phyloP scores from a whole-genome alignment of 2,329 filamentous ascomycete genomes.

The Aotearoamyces nothofagi region DNA sequence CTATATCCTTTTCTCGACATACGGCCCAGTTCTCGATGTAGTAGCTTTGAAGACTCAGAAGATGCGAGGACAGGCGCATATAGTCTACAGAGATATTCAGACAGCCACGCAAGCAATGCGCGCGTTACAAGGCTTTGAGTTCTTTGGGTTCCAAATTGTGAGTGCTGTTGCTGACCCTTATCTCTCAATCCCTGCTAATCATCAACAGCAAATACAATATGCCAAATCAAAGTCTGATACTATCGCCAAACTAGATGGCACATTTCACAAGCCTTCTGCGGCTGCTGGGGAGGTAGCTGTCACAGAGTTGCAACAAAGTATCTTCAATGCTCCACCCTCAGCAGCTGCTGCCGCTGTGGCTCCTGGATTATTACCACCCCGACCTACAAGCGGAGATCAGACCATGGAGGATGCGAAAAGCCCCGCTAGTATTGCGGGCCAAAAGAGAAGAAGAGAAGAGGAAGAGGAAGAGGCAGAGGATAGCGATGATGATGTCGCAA shows the following conservation, averaged over 20 bases:
- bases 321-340: constrained; percentile 54
- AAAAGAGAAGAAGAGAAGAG: constrained; percentile 59
- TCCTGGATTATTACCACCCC: constrained; percentile 27
- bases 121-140: constrained; percentile 68
- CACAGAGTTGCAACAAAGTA: constrained; percentile 64
- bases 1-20: constrained; percentile 89
- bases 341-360: constrained; percentile 25
- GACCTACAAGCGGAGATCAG: constrained; percentile 28
- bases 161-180: constrained; percentile 19
- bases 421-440: constrained; percentile 37
- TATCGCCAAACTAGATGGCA: constrained; percentile 82
- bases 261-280: constrained; percentile 55
- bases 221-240: constrained; percentile 80
- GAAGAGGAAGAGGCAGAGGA: constrained; percentile 49
- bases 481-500: constrained; percentile 52
- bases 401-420: constrained; percentile 34
- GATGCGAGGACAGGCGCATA: constrained; percentile 92
- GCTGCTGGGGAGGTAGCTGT: constrained; percentile 42
- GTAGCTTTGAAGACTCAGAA: constrained; percentile 77
- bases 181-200: constrained; percentile 1
- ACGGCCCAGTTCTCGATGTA: constrained; percentile 83
- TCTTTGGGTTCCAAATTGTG: constrained; percentile 78
- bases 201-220: constrained; percentile 67
- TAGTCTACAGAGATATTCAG: constrained; percentile 80
- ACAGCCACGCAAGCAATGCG: constrained; percentile 91